These are phyloP conservation scores for Aspergillus novoparasiticus DNA, from an alignment of 2,329 filamentous ascomycete species.

Conservation along the genomic window DNA sequence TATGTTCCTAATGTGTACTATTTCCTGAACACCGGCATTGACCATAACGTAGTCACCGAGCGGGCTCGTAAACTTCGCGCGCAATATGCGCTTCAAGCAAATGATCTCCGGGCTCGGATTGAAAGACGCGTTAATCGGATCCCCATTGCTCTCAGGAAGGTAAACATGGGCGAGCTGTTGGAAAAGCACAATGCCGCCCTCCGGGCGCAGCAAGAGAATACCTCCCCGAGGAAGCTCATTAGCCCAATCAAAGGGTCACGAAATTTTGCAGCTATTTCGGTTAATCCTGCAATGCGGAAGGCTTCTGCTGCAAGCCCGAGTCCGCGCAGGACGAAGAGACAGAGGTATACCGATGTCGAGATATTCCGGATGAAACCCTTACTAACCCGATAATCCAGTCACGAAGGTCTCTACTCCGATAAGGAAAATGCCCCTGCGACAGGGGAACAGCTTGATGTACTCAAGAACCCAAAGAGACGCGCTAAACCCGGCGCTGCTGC, in stretches of 20 bases:
- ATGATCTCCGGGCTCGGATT: slow-evolving; percentile 80
- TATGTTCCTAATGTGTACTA: slow-evolving; percentile 47
- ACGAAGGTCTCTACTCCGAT: slow-evolving; percentile 65
- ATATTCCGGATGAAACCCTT: neutral
- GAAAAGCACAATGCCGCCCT: slow-evolving; percentile 48
- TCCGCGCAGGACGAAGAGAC: slow-evolving; percentile 32
- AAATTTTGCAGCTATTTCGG: slow-evolving; percentile 32
- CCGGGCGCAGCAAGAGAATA: slow-evolving; percentile 28
- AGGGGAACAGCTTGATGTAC: slow-evolving; percentile 46
- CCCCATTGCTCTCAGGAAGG: slow-evolving; percentile 74
- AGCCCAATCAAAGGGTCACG: slow-evolving; percentile 34
- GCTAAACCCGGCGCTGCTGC: slow-evolving; percentile 47
- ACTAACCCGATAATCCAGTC: slow-evolving; percentile 49
- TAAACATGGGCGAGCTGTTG: slow-evolving; percentile 80
- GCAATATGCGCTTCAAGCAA: slow-evolving; percentile 85
- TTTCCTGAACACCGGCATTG: slow-evolving; percentile 18
- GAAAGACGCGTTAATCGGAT: slow-evolving; percentile 94
- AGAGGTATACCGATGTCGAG: slow-evolving; percentile 30
- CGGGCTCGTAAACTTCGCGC: slow-evolving; percentile 83
- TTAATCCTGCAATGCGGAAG: slow-evolving; percentile 30
- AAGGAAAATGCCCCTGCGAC: slow-evolving; percentile 69
- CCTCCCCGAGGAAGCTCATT: slow-evolving; percentile 35
- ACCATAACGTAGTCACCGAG: slow-evolving; percentile 71
- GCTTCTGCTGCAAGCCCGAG: slow-evolving; percentile 31
- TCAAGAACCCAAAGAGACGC: slow-evolving; percentile 72